Evolutionary conservation across 108 stramenopile species (phyloP), one percentile per base, ranked within the genome.

Genomic region (Cyclostephanos tholiformis): DNA sequence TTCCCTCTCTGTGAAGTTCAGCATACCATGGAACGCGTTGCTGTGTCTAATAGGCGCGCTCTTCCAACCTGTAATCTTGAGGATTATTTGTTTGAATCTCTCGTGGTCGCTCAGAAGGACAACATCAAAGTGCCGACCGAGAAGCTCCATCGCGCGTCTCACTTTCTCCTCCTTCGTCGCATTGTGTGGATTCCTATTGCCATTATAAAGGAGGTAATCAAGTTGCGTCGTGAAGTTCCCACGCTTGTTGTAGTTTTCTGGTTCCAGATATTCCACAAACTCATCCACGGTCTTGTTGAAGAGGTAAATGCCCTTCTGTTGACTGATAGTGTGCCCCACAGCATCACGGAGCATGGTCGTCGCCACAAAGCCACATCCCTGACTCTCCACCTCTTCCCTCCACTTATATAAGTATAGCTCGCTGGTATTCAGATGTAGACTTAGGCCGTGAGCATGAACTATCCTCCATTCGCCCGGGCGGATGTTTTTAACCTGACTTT

Each of bases 371-470:
- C 50, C 20, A 35, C 78, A 79, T n/a, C 78, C 71, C 71, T 35
- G 63, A 11, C 29, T 0, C 49, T 82, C 81, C 11, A 82, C 74
- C 4, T 57, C 60, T 35, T 63, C 39, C 58, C 81, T 75, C 81
- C 81, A 82, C 32, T 76, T 29, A 38, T 71, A 68, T 20, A 82
- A 46, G 30, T 72, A 63, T 4, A 71, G 26, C 62, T 82, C 81
- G 13, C 72, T 74, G 23, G 65, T 66, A 56, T 82, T 82, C 6
- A 74, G 74, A 51, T 70, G 75, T 27, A 75, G 66, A 41, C 71
- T 72, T 27, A 59, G 65, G 23, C 81, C 81, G 52, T 82, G 81
- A n/a, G 75, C 81, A 65, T 82, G 81, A 19, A 75, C 81, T 26
- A 82, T 61, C 55, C 63, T 75, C 81, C 81, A 82, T 29, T 82